Base-by-base conservation (phyloP, 2,329 filamentous ascomycete genomes). In the Macrophomina phaseolina region DNA sequence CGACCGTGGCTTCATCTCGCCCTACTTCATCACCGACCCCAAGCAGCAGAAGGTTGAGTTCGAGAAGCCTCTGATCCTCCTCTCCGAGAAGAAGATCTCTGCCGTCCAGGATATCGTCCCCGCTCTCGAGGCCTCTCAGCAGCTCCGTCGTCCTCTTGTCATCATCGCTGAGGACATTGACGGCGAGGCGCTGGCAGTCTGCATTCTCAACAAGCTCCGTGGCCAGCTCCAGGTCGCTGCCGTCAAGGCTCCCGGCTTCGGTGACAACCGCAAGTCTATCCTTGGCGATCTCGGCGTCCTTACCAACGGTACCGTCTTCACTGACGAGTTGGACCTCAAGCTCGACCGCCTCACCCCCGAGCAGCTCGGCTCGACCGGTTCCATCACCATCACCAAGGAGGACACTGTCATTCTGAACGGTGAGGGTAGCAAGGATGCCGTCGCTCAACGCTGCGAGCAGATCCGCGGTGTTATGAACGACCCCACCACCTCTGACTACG, bases 1-100 rank as follows among this genome's bases (percentile, higher is more conserved):
- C 85, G 95, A 99, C 88, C 94, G 95, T 78, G 95, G 95, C 70
- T 99, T 91, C 82, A 94, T 97, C 79, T 99, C 95, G 32, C 94
- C 95, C 74, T 99, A 99, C 90, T 99, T 99, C 87, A 99, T 99
- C 86, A 99, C 95, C 85, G 95, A 99, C 78, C 85, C 93, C 88
- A 99, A 99, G 90, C 82, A 94, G 68, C 93, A 97, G 82, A 99
- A 99, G 90, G 94, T 98, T 67, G 95, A 99, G 85, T 99, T 99
- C 73, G 95, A 99, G 90, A 98, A 99, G 89, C 95, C 95, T 71
- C 84, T 99, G 79, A 95, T 99, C 80, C 91, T 99, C 61, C 92
- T 99, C 66, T 98, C 95, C 8, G 95, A 99, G 89, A 98, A 97
- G 92, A 99, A 99, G 90, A 99, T 99, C 83, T 99, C 95, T 63